Conservation (phyloP, 208 protist species). For the Crithidia sp. region DNA sequence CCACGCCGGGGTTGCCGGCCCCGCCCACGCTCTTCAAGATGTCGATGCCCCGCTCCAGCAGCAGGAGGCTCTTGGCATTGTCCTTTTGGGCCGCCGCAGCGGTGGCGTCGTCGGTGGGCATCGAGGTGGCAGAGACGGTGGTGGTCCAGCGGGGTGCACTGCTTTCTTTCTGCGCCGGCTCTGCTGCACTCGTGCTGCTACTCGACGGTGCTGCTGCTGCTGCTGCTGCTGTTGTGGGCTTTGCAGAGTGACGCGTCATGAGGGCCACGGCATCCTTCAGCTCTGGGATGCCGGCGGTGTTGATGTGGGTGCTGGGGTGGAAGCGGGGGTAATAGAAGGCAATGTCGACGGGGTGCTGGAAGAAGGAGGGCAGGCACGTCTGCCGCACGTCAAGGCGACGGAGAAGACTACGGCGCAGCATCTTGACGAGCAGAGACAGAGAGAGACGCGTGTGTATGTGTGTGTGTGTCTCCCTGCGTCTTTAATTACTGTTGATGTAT, state of each 20-base stretch:
- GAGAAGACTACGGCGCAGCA: slow-evolving; percentile 46
- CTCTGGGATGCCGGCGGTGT: slow-evolving; percentile 67
- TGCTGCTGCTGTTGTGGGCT: slow-evolving; percentile 10
- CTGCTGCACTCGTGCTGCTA: too few relatives aligned
- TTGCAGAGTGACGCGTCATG: slow-evolving; percentile 38
- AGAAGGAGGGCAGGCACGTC: slow-evolving; percentile 63
- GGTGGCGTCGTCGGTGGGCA: slow-evolving; percentile 22
- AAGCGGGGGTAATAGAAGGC: slow-evolving; percentile 89
- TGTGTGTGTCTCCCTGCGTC: slow-evolving; percentile 1
- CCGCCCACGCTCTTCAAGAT: slow-evolving; percentile 76
- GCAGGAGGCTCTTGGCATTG: slow-evolving; percentile 56
- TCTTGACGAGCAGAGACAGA: slow-evolving; percentile 8
- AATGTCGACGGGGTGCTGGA: slow-evolving; percentile 71
- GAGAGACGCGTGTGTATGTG: not conserved
- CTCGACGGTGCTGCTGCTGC: not conserved
- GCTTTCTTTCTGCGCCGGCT: not conserved
- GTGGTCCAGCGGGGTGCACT: slow-evolving; percentile 38
- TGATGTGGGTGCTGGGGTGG: slow-evolving; percentile 68
- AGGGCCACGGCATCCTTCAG: slow-evolving; percentile 67
- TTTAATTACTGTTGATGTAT: not conserved
- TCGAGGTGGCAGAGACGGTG: slow-evolving; percentile 21
- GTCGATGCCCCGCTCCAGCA: slow-evolving; percentile 76
- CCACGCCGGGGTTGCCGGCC: slow-evolving; percentile 18
- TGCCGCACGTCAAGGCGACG: slow-evolving; percentile 41
- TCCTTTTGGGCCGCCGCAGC: slow-evolving; percentile 41